These are phyloP conservation scores for Yamadazyma kanchanaburiensis DNA, from an alignment of 1,139 yeast genomes.

Conservation along the genomic window DNA sequence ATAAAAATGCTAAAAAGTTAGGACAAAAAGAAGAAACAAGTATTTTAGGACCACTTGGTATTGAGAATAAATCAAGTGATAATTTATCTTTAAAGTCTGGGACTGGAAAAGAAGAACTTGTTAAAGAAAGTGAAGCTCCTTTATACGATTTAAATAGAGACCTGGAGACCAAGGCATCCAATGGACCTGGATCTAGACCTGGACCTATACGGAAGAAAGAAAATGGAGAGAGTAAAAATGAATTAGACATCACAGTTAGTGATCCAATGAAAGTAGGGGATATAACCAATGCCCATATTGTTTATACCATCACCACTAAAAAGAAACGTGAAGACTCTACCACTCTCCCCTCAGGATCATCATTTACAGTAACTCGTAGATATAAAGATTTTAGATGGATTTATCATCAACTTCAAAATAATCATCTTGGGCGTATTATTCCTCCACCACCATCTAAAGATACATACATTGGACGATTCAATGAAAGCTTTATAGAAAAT, in stretches of 20 bases:
- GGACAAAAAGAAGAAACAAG: slow-evolving; percentile 7
- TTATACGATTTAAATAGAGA: slow-evolving; percentile 35
- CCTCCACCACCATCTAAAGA: slow-evolving; percentile 99
- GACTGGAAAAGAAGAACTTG: slow-evolving; percentile 20
- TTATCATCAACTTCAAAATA: slow-evolving; percentile 80
- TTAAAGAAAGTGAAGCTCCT: slow-evolving; percentile 49
- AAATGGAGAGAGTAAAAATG: slow-evolving; percentile 10
- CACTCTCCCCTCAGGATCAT: slow-evolving; percentile 18
- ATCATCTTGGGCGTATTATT: slow-evolving; percentile 85
- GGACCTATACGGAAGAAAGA: not conserved
- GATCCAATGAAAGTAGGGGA: slow-evolving; percentile 95
- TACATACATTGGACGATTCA: slow-evolving; percentile 77
- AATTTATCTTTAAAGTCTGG: slow-evolving; percentile 13
- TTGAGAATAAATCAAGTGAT: slow-evolving; percentile 15
- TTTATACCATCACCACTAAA: slow-evolving; percentile 70
- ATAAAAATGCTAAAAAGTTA: slow-evolving; percentile 31
- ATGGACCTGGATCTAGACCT: slow-evolving; percentile 1
- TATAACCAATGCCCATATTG: slow-evolving; percentile 82
- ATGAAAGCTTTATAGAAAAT: slow-evolving; percentile 83
- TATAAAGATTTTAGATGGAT: slow-evolving; percentile 86
- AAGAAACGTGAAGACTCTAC: slow-evolving; percentile 28
- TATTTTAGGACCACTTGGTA: slow-evolving; percentile 45
- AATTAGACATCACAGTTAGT: slow-evolving; percentile 70
- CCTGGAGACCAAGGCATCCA: slow-evolving; percentile 1
- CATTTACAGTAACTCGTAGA: slow-evolving; percentile 63